Evolutionary conservation across 768 basidiomycete genomes (phyloP).

Genomic region (Amanita muscaria): DNA sequence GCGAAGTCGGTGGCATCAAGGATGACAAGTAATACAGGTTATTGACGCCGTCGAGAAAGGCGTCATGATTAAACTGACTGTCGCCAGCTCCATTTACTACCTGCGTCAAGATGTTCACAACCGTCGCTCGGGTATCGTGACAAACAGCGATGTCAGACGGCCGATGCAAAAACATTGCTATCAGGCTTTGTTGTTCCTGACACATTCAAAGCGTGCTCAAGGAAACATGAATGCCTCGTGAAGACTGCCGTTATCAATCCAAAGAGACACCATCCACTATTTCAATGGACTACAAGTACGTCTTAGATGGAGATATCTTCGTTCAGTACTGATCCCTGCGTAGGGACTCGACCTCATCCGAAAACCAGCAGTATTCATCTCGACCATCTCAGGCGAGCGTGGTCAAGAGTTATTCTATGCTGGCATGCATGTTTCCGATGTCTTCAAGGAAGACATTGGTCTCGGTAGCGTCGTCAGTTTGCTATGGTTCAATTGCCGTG

Average conservation of each 20-base stretch:
- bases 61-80: constrained; percentile 94
- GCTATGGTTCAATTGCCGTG: constrained; percentile 95
- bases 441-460: constrained; percentile 96
- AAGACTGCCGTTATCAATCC: constrained; percentile 55
- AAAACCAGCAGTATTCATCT: constrained; percentile 98
- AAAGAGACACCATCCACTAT: constrained; percentile 85
- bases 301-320: not conserved
- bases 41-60: constrained; percentile 95
- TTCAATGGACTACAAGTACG: constrained; percentile 97
- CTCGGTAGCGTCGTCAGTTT: constrained; percentile 94
- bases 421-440: constrained; percentile 97
- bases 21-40: constrained; percentile 99
- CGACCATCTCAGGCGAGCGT: constrained; percentile 98
- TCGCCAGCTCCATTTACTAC: constrained; percentile 99
- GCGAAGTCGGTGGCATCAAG: constrained; percentile 97
- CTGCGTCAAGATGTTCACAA: constrained; percentile 99
- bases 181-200: constrained; percentile 97
- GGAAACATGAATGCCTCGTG: constrained; percentile 80
- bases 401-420: constrained; percentile 98
- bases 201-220: constrained; percentile 94
- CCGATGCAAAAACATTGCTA: constrained; percentile 95
- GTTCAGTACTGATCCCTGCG: not conserved
- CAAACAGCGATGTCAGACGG: constrained; percentile 95
- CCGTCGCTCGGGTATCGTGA: constrained; percentile 96
- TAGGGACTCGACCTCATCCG: constrained; percentile 91